Conservation (phyloP, 2,329 filamentous ascomycete species). For the Fusarium sacchari region DNA sequence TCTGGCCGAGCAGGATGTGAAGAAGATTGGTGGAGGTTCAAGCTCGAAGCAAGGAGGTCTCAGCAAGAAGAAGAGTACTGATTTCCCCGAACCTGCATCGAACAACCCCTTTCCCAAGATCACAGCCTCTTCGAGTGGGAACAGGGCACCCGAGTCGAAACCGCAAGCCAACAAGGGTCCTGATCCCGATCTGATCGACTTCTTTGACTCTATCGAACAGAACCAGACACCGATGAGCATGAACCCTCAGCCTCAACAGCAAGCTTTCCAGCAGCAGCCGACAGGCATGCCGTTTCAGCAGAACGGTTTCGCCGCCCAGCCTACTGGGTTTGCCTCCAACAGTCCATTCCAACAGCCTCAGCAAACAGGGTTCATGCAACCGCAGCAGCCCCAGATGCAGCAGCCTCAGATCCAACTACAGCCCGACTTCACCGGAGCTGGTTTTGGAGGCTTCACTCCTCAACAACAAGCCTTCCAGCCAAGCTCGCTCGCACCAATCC, state of each 20-base stretch:
- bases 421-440: slow-evolving; percentile 72
- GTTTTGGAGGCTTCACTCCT: slow-evolving; percentile 84
- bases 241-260: slow-evolving; percentile 48
- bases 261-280: slow-evolving; percentile 48
- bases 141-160: slow-evolving; percentile 52
- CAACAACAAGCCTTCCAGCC: slow-evolving; percentile 65
- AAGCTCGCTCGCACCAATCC: slow-evolving; percentile 63
- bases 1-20: slow-evolving; percentile 83
- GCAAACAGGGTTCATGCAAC: slow-evolving; percentile 37
- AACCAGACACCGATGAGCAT: slow-evolving; percentile 78
- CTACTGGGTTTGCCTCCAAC: slow-evolving; percentile 44
- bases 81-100: slow-evolving; percentile 52
- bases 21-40: slow-evolving; percentile 59
- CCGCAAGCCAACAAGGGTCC: slow-evolving; percentile 68
- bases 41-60: slow-evolving; percentile 46
- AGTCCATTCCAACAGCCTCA: slow-evolving; percentile 52
- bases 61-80: slow-evolving; percentile 49
- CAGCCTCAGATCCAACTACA: slow-evolving; percentile 56
- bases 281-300: slow-evolving; percentile 41
- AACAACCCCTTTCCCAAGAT: slow-evolving; percentile 56
- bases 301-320: slow-evolving; percentile 47
- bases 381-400: slow-evolving; percentile 52
- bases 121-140: slow-evolving; percentile 46
- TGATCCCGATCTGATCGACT: slow-evolving; percentile 86
- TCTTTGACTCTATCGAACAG: slow-evolving; percentile 92